These are phyloP conservation scores for Botryobasidium botryosum DNA, from an alignment of 768 basidiomycete species.

Conservation along the genomic window DNA sequence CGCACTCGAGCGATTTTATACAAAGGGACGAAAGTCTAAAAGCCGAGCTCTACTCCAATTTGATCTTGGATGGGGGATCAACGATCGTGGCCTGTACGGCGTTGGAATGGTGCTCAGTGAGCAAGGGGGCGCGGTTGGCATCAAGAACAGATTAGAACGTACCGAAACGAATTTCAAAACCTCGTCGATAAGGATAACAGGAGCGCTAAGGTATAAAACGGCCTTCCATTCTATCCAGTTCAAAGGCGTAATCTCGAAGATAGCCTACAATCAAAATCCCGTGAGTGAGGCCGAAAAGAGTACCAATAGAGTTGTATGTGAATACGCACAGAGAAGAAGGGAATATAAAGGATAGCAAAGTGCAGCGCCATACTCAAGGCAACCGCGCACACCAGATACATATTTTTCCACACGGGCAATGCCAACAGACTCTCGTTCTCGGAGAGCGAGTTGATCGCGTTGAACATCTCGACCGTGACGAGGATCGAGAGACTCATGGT, in stretches of 20 bases:
- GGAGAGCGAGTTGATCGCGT: conserved; percentile 93
- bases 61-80: too few species aligned
- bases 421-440: conserved; percentile 88
- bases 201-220: conserved; percentile 71
- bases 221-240: conserved; percentile 95
- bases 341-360: conserved; percentile 90
- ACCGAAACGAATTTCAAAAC: conserved; percentile 48
- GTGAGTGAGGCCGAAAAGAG: neutral
- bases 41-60: too few species aligned
- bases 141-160: too few species aligned
- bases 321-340: conserved; percentile 78
- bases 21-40: too few species aligned
- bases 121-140: too few species aligned
- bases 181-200: conserved; percentile 84
- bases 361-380: conserved; percentile 84
- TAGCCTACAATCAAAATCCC: conserved; percentile 27
- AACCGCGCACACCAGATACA: conserved; percentile 80
- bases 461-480: conserved; percentile 94
- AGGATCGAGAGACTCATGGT: conserved; percentile 95
- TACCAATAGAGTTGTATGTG: too few species aligned
- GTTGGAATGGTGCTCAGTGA: too few species aligned
- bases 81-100: too few species aligned
- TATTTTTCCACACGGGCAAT: conserved; percentile 88
- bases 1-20: too few species aligned
- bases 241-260: conserved; percentile 86